Evolutionary conservation across 2,329 filamentous ascomycete species (phyloP), one percentile per base, ranked within the genome.

Genomic region (Colletotrichum cereale): DNA sequence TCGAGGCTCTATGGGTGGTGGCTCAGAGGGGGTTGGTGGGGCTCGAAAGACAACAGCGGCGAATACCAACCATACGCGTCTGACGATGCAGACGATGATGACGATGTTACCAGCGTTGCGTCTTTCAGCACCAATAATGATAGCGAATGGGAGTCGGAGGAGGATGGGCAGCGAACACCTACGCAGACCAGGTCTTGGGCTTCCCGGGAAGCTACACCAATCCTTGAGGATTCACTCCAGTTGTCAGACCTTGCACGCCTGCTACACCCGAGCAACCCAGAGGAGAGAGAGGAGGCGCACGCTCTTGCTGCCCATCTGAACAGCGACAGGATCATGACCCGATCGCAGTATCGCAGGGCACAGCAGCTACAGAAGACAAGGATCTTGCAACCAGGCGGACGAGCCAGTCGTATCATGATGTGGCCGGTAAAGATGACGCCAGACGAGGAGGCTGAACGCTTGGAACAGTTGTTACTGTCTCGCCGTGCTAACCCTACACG

Each of bases 21-120:
- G 93, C 90, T 92, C 63, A 85, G 87, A 65, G 94, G 94, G 26
- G 94, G 93, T 10, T 93, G 93, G 84, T 98, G 94, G 91, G 95
- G 96, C 1, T 91, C 91, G 21, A 86, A 91, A 40, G 96, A 98
- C 79, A 86, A 86, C 6, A 97, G 93, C 77, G 93, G 93, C 36
- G 92, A 96, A 73, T 98, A 95, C 79, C 80, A 85, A 40, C 91
- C 91, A 0, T 77, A 80, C 10, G 80, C 84, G 14, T 57, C 55
- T 57, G 7, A 36, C 36, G 34, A 57, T 6, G 79, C 83, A 5
- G 86, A 89, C 4, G 85, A 90, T 14, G 86, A 91, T 55, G 90
- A 92, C 78, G 94, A 97, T 77, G 89, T 88, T 11, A 97, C 94
- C 0, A 98, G 95, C 77, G 86, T 97, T 44, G 83, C 96, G n/a